Evolutionary conservation across 345 rosid genomes (phyloP), one percentile per base, ranked within the genome.

Genomic region (Eutrema japonicum): DNA sequence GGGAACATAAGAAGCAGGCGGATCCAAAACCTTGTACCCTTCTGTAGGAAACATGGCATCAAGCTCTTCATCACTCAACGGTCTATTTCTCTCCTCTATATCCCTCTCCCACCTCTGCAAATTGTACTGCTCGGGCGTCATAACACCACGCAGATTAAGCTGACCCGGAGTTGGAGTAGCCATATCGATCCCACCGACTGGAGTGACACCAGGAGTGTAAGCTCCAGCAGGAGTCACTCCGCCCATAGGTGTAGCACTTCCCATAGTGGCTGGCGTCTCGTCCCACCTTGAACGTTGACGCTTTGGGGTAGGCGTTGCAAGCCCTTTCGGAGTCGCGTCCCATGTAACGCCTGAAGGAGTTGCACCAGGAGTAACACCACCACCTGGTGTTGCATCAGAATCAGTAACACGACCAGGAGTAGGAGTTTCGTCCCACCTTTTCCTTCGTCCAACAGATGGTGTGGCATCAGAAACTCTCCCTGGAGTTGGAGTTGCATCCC

Each of bases 391-490:
- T 2, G 93, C 96, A 82, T 90, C 98, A 0, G 96, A 85, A 83
- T 96, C 99, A 3, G 83, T 89, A 16, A 89, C 27, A 43, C 99
- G 83, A 2, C 99, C 99, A 0, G 99, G 99, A 0, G 98, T 96
- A 3, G 99, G 99, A 7, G 98, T 92, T 77, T 96, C 99, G 41
- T 96, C 99, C 99, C 98, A 96, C 43, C 98, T 84, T 75, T 92
- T 92, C 78, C 96, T 84, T 70, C 98, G 80, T 33, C 92, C 91
- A 32, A 66, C 80, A 4, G 89, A 84, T 0, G 98, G 97, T 0
- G 97, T 89, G 0, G 96, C 91, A 78, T 93, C 98, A 8, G 85
- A 79, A 8, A 81, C 85, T 71, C 96, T 86, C 46, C 96, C 97
- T 0, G 96, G 92, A 3, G 97, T 92, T 0, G 96, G 92, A 3